Percentiles rank a stretch among this genome's conserved stretches.
These are phyloP conservation scores for Pittosporum tobira DNA, from an alignment of 129 eudicot species.

Conservation along the genomic window DNA sequence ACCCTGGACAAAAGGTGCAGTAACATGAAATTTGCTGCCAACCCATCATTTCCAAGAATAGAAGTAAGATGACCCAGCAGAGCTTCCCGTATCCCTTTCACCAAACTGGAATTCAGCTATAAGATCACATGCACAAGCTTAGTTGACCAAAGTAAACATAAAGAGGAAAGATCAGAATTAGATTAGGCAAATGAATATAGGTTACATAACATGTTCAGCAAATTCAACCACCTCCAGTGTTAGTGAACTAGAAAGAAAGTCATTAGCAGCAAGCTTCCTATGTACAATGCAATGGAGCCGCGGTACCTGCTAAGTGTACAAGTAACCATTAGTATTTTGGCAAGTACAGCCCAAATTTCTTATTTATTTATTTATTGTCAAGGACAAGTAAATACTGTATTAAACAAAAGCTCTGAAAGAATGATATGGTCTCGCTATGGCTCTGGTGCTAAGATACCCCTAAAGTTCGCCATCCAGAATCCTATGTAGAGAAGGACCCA, in stretches of 20 bases:
- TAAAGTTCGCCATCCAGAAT: too few species aligned
- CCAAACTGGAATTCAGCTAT: conserved; percentile 42
- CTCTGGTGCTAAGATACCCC: too few species aligned
- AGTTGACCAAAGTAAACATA: not conserved
- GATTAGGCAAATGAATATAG: not conserved
- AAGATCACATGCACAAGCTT: conserved; percentile 7
- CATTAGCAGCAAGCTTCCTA: conserved; percentile 53
- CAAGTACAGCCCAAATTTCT: too few species aligned
- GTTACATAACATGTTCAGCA: not conserved
- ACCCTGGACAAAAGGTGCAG: conserved; percentile 91
- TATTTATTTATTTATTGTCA: too few species aligned
- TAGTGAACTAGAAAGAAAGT: conserved; percentile 39
- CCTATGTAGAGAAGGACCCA: too few species aligned
- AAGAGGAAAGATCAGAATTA: not conserved
- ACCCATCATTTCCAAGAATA: conserved; percentile 70
- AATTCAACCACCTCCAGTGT: conserved; percentile 48
- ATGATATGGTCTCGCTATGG: too few species aligned
- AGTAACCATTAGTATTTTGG: too few species aligned
- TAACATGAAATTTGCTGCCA: conserved; percentile 80
- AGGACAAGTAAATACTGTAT: too few species aligned
- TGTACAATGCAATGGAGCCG: conserved; percentile 81
- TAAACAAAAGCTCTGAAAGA: too few species aligned
- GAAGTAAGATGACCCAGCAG: conserved; percentile 61
- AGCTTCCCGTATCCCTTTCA: conserved; percentile 63
- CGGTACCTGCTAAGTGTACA: conserved; percentile 59